Evolutionary conservation across 1,139 yeast species (phyloP).

Genomic region (Debaryomyces sp.): DNA sequence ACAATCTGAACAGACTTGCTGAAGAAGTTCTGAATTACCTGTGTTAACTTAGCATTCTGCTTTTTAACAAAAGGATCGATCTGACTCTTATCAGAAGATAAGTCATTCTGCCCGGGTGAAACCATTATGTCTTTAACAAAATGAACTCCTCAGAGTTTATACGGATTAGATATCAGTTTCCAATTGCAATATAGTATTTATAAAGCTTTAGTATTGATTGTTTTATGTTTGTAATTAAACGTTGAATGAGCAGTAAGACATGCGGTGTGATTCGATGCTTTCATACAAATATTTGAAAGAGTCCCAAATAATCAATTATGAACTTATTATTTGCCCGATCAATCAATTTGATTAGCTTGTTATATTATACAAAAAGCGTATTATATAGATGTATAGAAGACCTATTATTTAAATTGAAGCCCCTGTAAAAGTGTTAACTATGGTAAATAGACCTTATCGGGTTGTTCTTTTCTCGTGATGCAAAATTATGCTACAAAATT

Average conservation of each 20-base stretch:
- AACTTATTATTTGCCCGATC: neutral
- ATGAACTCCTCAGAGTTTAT: neutral
- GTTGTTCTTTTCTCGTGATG: constrained; percentile 5
- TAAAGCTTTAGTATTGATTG: neutral
- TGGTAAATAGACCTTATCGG: constrained; percentile 6
- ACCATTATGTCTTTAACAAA: constrained; percentile 9
- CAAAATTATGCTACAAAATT: neutral
- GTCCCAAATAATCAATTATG: neutral
- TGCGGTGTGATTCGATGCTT: neutral
- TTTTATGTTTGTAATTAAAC: neutral
- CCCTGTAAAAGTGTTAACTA: constrained; percentile 1
- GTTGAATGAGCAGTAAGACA: constrained; percentile 4
- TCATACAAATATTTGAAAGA: neutral
- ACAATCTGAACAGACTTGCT: constrained; percentile 67
- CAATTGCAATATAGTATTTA: neutral
- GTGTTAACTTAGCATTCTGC: constrained; percentile 40
- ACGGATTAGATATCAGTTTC: neutral
- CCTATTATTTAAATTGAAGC: neutral
- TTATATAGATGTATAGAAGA: neutral
- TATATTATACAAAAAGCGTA: neutral
- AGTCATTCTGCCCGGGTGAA: constrained; percentile 10
- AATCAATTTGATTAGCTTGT: neutral
- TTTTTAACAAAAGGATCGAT: constrained; percentile 26
- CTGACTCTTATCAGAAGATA: constrained; percentile 13
- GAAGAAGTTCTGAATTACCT: constrained; percentile 68